Evolutionary conservation across 257 asterid genomes (phyloP), one percentile per base, ranked within the genome.

Genomic region (Solanum paucissectum): DNA sequence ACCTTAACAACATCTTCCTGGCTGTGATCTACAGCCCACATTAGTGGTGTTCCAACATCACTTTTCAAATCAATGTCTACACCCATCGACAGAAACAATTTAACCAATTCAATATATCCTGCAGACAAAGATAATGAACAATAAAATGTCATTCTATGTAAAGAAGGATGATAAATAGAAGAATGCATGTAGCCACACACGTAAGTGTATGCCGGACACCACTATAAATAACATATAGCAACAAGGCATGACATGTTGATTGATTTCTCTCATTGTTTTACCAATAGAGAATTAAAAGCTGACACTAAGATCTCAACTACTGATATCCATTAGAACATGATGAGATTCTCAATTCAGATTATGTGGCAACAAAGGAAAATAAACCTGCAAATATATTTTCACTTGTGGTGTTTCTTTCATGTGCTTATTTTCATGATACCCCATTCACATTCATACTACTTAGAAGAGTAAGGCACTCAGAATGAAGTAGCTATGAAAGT

Each of bases 1-100:
- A 95, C 46, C 93, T 93, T 91, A 74, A 95, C 98, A 68, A 98
- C 91, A 66, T 94, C 99, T 90, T 84, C 90, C 88, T 97, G 98
- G 86, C 91, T 95, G 79, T 92, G 96, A 89, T 98, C 98, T 72
- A 98, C 98, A 91, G 99, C 99, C 98, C 98, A 95, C 79, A 97
- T 89, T 76, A 97, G 98, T 34, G 99, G 98, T 85, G 95, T 92
- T 72, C 99, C 99, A 40, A 93, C 96, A 91, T 95, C 98, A 92
- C 99, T 94, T 93, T 92, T 95, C 71, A 93, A 90, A 88, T 97
- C 92, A 90, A 93, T 96, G 92, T 91, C 86, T 84, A 94, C 91
- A 42, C 93, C 95, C 91, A 93, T 93, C 32, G 92, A 87, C 75
- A 97, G 93, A 86, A 97, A 90, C 87, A 92, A 87, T 85, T 90